Conservation (phyloP, 805 yeast genomes). For the Schwanniomyces pseudopolymorphus region DNA sequence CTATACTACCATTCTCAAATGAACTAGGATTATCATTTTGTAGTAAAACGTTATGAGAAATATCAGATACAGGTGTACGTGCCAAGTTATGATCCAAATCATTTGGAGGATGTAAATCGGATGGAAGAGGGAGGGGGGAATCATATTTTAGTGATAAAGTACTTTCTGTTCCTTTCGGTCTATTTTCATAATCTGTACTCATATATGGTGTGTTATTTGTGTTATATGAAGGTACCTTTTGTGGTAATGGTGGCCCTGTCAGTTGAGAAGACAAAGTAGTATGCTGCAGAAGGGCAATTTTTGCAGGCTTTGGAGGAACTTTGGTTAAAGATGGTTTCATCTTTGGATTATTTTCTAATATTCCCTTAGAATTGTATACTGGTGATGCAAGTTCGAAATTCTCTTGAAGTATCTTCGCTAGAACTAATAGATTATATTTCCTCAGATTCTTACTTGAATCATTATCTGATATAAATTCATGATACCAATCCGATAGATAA, state of each 20-base stretch:
- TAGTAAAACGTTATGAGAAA: not conserved
- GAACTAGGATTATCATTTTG: not conserved
- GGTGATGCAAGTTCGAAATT: conserved; percentile 47
- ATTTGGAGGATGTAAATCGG: not conserved
- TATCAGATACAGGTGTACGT: not conserved
- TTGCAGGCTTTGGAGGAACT: conserved; percentile 16
- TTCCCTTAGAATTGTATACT: conserved; percentile 33
- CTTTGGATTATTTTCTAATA: conserved; percentile 1
- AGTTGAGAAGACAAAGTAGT: conserved; percentile 13
- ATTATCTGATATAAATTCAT: conserved; percentile 10
- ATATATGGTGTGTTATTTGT: not conserved
- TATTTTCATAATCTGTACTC: not conserved
- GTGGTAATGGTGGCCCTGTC: conserved; percentile 27
- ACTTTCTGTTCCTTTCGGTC: not conserved
- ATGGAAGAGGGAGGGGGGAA: conserved; percentile 30
- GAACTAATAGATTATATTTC: conserved; percentile 26
- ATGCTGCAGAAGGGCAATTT: conserved; percentile 8
- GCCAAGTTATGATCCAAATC: not conserved
- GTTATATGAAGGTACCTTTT: conserved; percentile 7
- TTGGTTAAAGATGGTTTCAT: conserved; percentile 4
- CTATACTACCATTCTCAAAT: too few relatives aligned
- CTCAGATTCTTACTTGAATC: not conserved
- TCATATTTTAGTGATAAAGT: conserved; percentile 27
- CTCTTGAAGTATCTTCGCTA: conserved; percentile 29
- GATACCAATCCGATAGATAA: conserved; percentile 57